Base-by-base conservation (phyloP, 768 basidiomycete genomes). In the Boletellus emodensis region DNA sequence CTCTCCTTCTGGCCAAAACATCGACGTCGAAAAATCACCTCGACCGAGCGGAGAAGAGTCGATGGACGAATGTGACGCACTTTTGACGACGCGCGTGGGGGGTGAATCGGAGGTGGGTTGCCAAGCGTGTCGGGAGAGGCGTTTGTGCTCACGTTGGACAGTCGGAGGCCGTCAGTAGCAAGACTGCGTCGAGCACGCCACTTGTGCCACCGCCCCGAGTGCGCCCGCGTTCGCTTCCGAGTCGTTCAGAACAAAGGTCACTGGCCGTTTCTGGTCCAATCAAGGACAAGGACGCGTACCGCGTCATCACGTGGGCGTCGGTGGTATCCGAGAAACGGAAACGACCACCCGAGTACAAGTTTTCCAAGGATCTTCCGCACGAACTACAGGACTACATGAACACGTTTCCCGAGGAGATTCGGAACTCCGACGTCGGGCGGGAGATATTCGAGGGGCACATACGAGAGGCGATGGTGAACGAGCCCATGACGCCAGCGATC, bases 401-500 rank as follows among this genome's bases (percentile, higher is more conserved):
- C 63, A 60, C 69, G 2, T 71, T 82, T 55, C 70, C 74, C 2
- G 58, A 60, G 0, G 46, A 61, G n/a, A 74, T 70, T 24, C 72
- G 77, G 12, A 62, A 66, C 20, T 71, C 76, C 2, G 69, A 66
- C 2, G 66, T 73, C 42, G 77, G 78, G 59, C 75, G 79, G 15
- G 59, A 65, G 3, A 69, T 90, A 1, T 86, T 91, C 51, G 77
- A 85, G 59, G 76, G 79, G 3, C 75, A 75, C 53, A 90, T 94
- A 13, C 67, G 68, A 14, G 79, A 85, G 54, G 86, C 85, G 0
- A 74, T 74, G 18, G 69, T 73, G 6, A 83, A 86, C 56, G 90
- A 93, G 53, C 84, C 81, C 1, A 61, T 78, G 40, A 84, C 87
- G 2, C 90, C 88, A 0, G 70, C 69, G 6, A 87, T 95, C 58